Percentiles rank a stretch among this genome's conserved stretches.
Conservation (phyloP, 2,329 filamentous ascomycete genomes). For the Dactylellina leptospora region DNA sequence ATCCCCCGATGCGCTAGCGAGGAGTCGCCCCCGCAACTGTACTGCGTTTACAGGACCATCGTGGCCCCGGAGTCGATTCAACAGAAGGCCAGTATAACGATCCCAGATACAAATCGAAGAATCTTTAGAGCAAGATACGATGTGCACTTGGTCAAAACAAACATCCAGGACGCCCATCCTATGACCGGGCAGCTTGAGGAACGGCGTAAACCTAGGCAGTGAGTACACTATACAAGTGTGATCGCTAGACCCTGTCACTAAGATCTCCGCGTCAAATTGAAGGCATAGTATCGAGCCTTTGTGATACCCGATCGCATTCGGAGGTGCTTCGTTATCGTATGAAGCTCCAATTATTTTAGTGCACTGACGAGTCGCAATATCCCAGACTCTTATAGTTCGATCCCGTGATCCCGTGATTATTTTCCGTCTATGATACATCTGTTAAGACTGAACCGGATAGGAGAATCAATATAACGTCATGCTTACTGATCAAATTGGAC, state of each 20-base stretch:
- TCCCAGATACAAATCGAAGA: conserved; percentile 94
- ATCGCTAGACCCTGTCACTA: conserved; percentile 95
- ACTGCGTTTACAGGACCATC: conserved; percentile 94
- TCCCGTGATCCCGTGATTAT: conserved; percentile 97
- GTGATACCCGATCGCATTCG: conserved; percentile 71
- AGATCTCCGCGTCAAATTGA: conserved; percentile 89
- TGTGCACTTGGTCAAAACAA: conserved; percentile 88
- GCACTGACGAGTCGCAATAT: conserved; percentile 87
- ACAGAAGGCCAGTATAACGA: conserved; percentile 75
- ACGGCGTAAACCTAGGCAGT: conserved; percentile 79
- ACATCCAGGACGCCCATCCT: conserved; percentile 90
- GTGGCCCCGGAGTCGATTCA: conserved; percentile 85
- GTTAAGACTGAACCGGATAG: not conserved
- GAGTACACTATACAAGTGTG: conserved; percentile 90
- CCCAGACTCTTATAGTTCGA: conserved; percentile 94
- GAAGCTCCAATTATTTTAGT: conserved; percentile 80
- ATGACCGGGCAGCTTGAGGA: conserved; percentile 80
- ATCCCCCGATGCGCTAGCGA: conserved; percentile 93
- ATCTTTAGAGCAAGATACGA: conserved; percentile 97
- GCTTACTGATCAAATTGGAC: conserved; percentile 92
- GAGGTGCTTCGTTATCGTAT: conserved; percentile 65
- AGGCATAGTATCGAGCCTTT: conserved; percentile 92
- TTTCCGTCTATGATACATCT: conserved; percentile 70
- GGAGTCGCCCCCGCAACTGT: conserved; percentile 88
- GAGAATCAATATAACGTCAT: conserved; percentile 60